These are phyloP conservation scores for Chlorokybus atmophyticus DNA, from an alignment of 139 green algal genomes.

Conservation along the genomic window DNA sequence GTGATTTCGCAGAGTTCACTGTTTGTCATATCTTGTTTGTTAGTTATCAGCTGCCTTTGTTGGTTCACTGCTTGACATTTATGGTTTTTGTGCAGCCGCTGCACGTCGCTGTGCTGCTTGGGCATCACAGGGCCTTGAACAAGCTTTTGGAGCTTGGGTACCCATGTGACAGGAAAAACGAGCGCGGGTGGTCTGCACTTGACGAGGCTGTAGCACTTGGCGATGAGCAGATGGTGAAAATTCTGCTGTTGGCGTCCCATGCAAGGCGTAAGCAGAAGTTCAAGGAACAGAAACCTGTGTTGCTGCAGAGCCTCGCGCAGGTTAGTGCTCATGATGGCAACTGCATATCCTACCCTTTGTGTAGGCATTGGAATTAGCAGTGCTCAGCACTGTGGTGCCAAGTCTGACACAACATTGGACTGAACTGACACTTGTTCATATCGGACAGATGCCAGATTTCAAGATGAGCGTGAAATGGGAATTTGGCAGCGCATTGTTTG, in stretches of 20 bases:
- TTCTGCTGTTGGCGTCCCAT: neutral
- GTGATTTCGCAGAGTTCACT: no score
- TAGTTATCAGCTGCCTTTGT: no score
- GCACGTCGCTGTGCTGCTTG: conserved; percentile 6
- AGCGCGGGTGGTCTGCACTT: neutral
- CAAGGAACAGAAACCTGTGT: neutral
- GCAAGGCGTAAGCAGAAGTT: neutral
- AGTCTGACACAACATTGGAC: no score
- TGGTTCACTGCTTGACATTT: no score
- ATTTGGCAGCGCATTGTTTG: conserved; percentile 2
- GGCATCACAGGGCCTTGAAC: neutral
- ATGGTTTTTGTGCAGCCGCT: no score
- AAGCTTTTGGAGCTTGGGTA: neutral
- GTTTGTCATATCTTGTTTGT: no score
- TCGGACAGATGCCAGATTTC: conserved; percentile 4
- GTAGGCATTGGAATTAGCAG: no score
- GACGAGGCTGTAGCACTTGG: neutral
- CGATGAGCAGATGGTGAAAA: neutral
- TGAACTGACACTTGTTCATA: no score
- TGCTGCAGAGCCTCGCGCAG: no score
- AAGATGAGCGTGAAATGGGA: neutral
- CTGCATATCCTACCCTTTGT: no score
- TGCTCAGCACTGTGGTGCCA: no score
- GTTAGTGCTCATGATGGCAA: no score
- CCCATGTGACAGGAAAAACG: neutral